Evolutionary conservation across 129 eudicot species (phyloP).

Genomic region (Kitagawia praeruptora): DNA sequence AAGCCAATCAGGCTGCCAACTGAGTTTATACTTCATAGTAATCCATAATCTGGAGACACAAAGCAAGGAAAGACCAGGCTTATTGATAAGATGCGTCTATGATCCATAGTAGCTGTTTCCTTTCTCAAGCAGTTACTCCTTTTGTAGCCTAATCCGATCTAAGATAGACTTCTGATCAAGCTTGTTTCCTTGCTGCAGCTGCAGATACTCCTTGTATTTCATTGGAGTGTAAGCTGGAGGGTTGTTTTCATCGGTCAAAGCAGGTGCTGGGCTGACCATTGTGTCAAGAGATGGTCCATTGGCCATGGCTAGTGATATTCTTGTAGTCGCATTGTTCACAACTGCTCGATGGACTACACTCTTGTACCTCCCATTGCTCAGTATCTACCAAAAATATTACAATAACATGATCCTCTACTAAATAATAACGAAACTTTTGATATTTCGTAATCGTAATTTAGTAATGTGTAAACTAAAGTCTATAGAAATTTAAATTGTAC

Average conservation of each 20-base stretch:
- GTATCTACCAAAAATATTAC: slow-evolving; percentile 19
- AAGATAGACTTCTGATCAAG: slow-evolving; percentile 30
- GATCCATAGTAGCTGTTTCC: not conserved
- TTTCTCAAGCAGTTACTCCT: not conserved
- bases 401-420: not conserved
- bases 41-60: not conserved
- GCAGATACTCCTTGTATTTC: slow-evolving; percentile 39
- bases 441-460: not conserved
- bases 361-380: slow-evolving; percentile 55
- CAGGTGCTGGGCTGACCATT: slow-evolving; percentile 31
- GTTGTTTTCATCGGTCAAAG: slow-evolving; percentile 16
- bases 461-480: not conserved
- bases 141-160: slow-evolving; percentile 23
- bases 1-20: not conserved
- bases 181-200: slow-evolving; percentile 36
- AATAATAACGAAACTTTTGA: not conserved
- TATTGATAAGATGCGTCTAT: not conserved
- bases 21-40: not conserved
- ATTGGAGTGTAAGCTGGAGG: slow-evolving; percentile 29
- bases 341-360: slow-evolving; percentile 48
- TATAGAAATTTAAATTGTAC: slow-evolving; percentile 15
- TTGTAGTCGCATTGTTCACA: slow-evolving; percentile 31
- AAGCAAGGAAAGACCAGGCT: not conserved
- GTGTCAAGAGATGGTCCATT: slow-evolving; percentile 48
- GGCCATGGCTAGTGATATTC: slow-evolving; percentile 36